Percentiles rank a stretch among this genome's conserved stretches.
phyloP scores from a whole-genome alignment of 192 early-diverging fungal genomes.

The Rhizoclosmatium globosum region DNA sequence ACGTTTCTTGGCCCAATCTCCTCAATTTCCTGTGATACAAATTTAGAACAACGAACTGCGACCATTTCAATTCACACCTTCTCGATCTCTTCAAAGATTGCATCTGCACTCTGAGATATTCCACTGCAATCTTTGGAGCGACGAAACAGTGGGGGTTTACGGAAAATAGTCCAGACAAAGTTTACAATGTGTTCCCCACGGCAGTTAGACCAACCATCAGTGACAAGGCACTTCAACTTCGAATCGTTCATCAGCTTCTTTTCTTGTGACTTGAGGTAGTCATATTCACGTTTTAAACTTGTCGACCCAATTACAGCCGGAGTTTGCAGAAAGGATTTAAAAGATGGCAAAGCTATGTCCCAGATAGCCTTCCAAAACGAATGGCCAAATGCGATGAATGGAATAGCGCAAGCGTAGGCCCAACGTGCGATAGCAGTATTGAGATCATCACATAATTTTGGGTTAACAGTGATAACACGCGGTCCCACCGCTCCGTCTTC shows the following conservation, averaged over 20 bases:
- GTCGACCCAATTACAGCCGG: background rate
- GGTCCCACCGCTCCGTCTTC: background rate
- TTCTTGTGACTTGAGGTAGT: background rate
- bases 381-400: background rate
- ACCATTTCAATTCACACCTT: background rate
- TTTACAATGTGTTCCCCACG: constrained; percentile 8
- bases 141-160: background rate
- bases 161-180: background rate
- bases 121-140: constrained; percentile 1
- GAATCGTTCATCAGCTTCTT: background rate
- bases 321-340: background rate
- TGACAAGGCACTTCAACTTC: background rate
- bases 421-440: background rate
- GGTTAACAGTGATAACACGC: too few species aligned
- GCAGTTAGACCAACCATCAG: constrained; percentile 7
- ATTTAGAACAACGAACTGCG: background rate
- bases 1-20: background rate
- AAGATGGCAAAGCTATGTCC: background rate
- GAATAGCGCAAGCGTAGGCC: constrained; percentile 9
- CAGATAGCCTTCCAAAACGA: constrained; percentile 1
- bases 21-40: background rate
- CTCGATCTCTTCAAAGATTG: background rate
- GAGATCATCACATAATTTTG: background rate
- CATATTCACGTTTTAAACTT: constrained; percentile 4
- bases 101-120: background rate